These are phyloP conservation scores for Brassica balearica DNA, from an alignment of 441 rosid species.

Conservation along the genomic window DNA sequence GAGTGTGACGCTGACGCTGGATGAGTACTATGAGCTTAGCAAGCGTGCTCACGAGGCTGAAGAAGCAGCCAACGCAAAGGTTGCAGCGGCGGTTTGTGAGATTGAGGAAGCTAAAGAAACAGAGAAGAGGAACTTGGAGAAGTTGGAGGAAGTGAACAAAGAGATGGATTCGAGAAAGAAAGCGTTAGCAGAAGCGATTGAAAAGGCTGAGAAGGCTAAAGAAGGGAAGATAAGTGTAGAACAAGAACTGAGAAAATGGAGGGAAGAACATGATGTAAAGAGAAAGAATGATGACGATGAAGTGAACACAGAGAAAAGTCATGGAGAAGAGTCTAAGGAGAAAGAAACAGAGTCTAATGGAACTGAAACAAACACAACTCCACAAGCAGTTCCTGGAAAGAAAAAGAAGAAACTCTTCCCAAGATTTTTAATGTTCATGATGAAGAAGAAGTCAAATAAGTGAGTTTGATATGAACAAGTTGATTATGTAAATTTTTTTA, in stretches of 20 bases:
- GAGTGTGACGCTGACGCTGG: slow-evolving; percentile 72
- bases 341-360: slow-evolving; percentile 39
- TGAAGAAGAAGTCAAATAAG: slow-evolving; percentile 61
- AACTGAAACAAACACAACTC: slow-evolving; percentile 41
- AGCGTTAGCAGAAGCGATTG: slow-evolving; percentile 64
- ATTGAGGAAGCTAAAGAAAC: slow-evolving; percentile 78
- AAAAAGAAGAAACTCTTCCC: slow-evolving; percentile 92
- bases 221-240: slow-evolving; percentile 85
- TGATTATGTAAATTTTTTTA: neutral
- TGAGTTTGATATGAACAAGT: slow-evolving; percentile 32
- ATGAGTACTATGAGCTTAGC: slow-evolving; percentile 90
- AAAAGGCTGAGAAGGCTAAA: slow-evolving; percentile 86
- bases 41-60: slow-evolving; percentile 80
- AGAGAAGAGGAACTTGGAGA: slow-evolving; percentile 58
- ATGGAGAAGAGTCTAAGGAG: slow-evolving; percentile 57
- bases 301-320: slow-evolving; percentile 32
- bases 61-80: slow-evolving; percentile 73
- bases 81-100: slow-evolving; percentile 73
- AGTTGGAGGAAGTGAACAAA: slow-evolving; percentile 65
- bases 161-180: slow-evolving; percentile 71
- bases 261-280: slow-evolving; percentile 75
- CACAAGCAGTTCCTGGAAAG: slow-evolving; percentile 53
- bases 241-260: slow-evolving; percentile 88
- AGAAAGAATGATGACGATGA: slow-evolving; percentile 61
- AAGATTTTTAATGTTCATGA: slow-evolving; percentile 65